phyloP scores from a whole-genome alignment of 2,329 filamentous ascomycete genomes.

The Penicillium sp. region DNA sequence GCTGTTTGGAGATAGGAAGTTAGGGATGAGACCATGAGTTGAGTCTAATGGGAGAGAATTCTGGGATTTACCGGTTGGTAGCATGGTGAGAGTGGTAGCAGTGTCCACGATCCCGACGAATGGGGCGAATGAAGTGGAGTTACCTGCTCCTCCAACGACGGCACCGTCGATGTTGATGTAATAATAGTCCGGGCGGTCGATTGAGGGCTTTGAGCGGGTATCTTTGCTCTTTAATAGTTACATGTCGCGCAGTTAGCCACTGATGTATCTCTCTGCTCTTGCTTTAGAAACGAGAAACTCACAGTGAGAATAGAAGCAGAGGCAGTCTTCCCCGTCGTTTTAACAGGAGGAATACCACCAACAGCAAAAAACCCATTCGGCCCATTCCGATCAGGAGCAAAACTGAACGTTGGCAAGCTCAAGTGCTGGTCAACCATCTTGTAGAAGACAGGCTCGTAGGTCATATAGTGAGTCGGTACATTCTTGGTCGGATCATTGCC shows the following conservation, averaged over 20 bases:
- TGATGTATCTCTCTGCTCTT: neutral
- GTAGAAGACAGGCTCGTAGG: neutral
- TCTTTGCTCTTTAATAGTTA: neutral
- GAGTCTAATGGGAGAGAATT: too few species aligned
- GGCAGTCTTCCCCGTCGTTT: neutral
- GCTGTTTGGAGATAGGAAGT: neutral
- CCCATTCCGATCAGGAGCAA: neutral
- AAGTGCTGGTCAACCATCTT: neutral
- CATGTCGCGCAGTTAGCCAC: neutral
- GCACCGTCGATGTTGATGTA: neutral
- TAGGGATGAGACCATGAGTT: neutral
- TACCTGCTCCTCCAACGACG: neutral
- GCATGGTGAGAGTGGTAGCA: neutral
- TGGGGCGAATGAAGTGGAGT: neutral
- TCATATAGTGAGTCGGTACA: neutral
- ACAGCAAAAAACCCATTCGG: neutral
- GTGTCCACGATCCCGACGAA: neutral
- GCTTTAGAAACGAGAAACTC: neutral
- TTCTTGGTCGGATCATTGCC: neutral
- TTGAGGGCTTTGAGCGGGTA: neutral
- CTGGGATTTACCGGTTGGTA: neutral
- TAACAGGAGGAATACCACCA: neutral
- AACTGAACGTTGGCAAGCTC: neutral
- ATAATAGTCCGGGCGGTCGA: neutral
- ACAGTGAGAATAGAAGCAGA: neutral